Base-by-base conservation (phyloP, 495 filamentous ascomycete species). In the Hypoxylon lenormandii region DNA sequence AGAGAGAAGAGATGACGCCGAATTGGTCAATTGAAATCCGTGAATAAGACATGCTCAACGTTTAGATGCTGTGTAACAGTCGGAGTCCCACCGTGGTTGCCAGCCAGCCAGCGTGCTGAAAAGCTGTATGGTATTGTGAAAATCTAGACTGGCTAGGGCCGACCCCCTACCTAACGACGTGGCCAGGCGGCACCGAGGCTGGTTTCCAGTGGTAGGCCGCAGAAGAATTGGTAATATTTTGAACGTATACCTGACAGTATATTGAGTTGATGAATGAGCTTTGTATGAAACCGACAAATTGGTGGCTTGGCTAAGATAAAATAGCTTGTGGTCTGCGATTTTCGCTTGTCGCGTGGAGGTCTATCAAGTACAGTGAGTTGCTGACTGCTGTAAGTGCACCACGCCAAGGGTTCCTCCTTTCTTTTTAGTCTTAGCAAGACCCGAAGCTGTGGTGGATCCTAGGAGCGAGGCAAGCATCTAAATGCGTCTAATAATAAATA, bases 391-490 rank as follows among this genome's bases (percentile, higher is more conserved):
- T 48, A 56, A 45, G 46, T 53, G 46, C 26, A 62, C 52, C 52
- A 40, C 49, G 43, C 49, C 43, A 64, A 50, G 54, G 37, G 16
- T 42, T 48, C 18, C 16, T n/a, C 21, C 33, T 36, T 16, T 16
- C n/a, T 18, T 65, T 42, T 26, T 26, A 55, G 26, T 65, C 30
- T 26, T 30, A 56, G 28, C 30, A 62, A 61, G 57, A 61, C 38
- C 51, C 38, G 57, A 60, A 60, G 61, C 45, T 58, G 46, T 42
- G 40, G 67, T 70, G 67, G 61, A 57, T 54, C 64, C 38, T 48
- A 11, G 40, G 40, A 52, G 43, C 55, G 49, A 21, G 19, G 43
- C 23, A 40, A 33, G 21, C 16, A 48, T 70, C 66, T 70, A 64
- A 64, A 70, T 64, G 30, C 30, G 10, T 33, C 30, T 33, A 64